Evolutionary conservation across 164 flowering plant genomes (phyloP), one percentile per base, ranked within the genome.

Genomic region (Echeveria elegans): DNA sequence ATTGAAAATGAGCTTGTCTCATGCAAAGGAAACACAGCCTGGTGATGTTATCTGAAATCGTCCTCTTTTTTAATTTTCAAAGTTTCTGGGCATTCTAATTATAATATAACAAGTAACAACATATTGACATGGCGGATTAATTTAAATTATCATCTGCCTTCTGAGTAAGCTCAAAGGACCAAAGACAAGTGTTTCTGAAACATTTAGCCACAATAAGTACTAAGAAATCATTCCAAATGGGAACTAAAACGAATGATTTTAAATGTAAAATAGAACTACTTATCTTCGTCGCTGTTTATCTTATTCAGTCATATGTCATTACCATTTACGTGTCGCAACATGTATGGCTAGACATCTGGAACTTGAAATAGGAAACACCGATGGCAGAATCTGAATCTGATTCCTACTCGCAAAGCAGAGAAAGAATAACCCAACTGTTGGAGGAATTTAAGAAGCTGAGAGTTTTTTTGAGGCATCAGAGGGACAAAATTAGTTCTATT

Each of bases 21-120:
- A 56, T 56, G 61, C 61, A 56, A 56, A 56, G 61, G 61, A 18
- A n/a, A 56, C 61, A 56, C 24, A 43, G 26, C 14, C 12, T 29
- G 47, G 2, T 11, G 19, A 28, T 28, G 23, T 56, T 11, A 12
- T 29, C 12, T 19, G 31, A 28, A 28, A 5, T 23, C 7, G 7
- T 28, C 14, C 5, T 4, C 12, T 56, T 28, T 56, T 3, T 28
- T 28, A 24, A 28, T 28, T 7, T 53, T 53, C 14, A n/a, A 50
- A 8, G 21, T n/a, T 50, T 19, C 21, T 0, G 60, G 60, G 60
- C 1, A 9, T 53, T 26, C 4, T 0, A 50, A n/a, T 50, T n/a
- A 10, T 50, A 41, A 45, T n/a, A 50, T n/a, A 24, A 50, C n/a
- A n/a, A n/a, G n/a, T n/a, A n/a, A n/a, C n/a, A n/a, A n/a, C n/a